Evolutionary conservation across 208 protist genomes (phyloP).

Genomic region (Phytomonas sp.): DNA sequence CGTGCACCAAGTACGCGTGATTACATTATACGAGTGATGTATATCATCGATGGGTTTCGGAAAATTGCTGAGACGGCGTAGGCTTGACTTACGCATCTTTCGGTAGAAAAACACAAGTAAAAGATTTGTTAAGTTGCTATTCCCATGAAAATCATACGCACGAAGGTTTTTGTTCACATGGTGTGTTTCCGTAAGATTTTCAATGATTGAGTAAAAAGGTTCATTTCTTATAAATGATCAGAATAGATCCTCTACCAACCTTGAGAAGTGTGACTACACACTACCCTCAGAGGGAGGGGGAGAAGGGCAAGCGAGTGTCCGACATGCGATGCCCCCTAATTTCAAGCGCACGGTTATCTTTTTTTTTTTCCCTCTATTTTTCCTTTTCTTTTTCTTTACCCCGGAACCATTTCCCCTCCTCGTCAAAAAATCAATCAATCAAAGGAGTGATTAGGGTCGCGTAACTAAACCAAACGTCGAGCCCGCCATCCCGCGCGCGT

Average conservation of each 20-base stretch:
- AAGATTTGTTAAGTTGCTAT: conserved; percentile 1
- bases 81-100: background rate
- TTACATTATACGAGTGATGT: conserved; percentile 61
- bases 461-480: too few species aligned
- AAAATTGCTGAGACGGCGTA: conserved; percentile 19
- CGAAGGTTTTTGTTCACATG: background rate
- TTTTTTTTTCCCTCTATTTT: conserved; percentile 1
- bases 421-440: too few species aligned
- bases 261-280: background rate
- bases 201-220: background rate
- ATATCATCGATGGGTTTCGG: conserved; percentile 60
- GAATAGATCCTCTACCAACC: background rate
- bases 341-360: background rate
- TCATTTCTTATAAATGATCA: background rate
- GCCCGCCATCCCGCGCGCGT: too few species aligned
- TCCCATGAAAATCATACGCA: background rate
- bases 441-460: too few species aligned
- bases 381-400: conserved; percentile 13
- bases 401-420: too few species aligned
- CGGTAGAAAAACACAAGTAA: too few species aligned
- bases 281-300: background rate
- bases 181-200: background rate
- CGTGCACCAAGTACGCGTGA: conserved; percentile 51
- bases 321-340: background rate
- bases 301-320: background rate